Evolutionary conservation across 2,329 filamentous ascomycete genomes (phyloP).

Genomic region (Phialophora macrospora): DNA sequence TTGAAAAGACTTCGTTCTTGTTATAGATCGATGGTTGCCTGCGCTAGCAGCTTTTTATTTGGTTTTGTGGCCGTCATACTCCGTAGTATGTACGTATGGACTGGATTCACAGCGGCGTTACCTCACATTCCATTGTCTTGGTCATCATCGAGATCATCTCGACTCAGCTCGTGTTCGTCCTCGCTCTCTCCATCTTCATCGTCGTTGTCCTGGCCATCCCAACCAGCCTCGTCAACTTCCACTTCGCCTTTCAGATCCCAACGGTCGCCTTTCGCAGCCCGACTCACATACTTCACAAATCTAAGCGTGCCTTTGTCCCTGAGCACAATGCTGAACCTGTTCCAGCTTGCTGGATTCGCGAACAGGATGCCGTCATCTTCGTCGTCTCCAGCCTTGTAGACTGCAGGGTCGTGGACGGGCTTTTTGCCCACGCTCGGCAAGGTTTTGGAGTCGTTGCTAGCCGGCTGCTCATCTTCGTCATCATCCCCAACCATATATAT

Average conservation of each 20-base stretch:
- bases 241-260: constrained; percentile 88
- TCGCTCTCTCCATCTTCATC: constrained; percentile 30
- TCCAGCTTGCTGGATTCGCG: constrained; percentile 76
- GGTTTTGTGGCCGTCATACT: neutral
- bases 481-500: constrained; percentile 90
- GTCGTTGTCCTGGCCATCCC: constrained; percentile 34
- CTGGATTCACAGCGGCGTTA: neutral
- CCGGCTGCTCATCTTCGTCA: constrained; percentile 61
- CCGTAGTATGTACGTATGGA: neutral
- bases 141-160: constrained; percentile 12
- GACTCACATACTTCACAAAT: constrained; percentile 96
- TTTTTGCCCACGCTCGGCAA: constrained; percentile 43
- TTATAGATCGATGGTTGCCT: neutral
- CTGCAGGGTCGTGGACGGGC: constrained; percentile 69
- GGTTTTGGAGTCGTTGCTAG: constrained; percentile 38
- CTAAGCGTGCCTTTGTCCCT: constrained; percentile 83
- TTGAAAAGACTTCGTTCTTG: no score
- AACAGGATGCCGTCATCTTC: constrained; percentile 79
- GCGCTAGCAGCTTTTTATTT: neutral
- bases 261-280: constrained; percentile 79
- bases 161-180: neutral
- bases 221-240: constrained; percentile 45
- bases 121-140: constrained; percentile 11
- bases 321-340: constrained; percentile 86
- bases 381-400: constrained; percentile 73